Evolutionary conservation across 257 asterid species (phyloP), one percentile per base, ranked within the genome.

Genomic region (Solanum raphanifolium): DNA sequence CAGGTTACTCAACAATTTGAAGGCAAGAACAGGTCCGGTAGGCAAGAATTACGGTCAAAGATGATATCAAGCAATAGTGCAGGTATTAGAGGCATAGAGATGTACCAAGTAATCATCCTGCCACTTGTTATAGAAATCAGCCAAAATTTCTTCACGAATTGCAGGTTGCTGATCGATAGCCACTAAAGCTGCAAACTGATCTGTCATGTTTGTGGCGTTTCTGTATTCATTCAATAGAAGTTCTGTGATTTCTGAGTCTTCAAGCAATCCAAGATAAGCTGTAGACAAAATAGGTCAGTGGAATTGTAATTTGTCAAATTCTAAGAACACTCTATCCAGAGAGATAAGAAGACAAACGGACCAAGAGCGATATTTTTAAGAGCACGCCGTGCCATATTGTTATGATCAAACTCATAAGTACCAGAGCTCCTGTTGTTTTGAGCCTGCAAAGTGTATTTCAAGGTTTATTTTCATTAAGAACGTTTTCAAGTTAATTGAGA

Each of bases 41-140:
- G 86, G 0, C 69, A 46, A 82, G 69, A 82, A 82, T 82, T 31
- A 11, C 18, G 6, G 23, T 65, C 66, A 55, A 10, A 75, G 36
- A 43, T 13, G 11, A n/a, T 3, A 29, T 18, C 31, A 48, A 29
- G 35, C 13, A 66, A 62, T 1, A n/a, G 35, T 52, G 68, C 38
- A 62, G 68, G 32, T 58, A 52, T 3, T 8, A 29, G 21, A 62
- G 36, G 29, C 60, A 73, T 74, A 87, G 36, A 87, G 73, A 85
- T 87, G 39, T 94, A 97, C 99, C 99, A 97, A 92, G 93, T 38
- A 97, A 86, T 97, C 95, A 31, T 95, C 91, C 91, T 96, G 93
- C 99, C 99, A 97, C 92, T 94, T 95, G 87, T 62, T 55, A 84
- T 93, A 95, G 95, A 96, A 97, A 94, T 96, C 99, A 84, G 94